A percentile compares a stretch with the other conserved stretches of the same genome.
Conservation (phyloP, 2,329 filamentous ascomycete genomes). For the Phialemonium atrogriseum region DNA sequence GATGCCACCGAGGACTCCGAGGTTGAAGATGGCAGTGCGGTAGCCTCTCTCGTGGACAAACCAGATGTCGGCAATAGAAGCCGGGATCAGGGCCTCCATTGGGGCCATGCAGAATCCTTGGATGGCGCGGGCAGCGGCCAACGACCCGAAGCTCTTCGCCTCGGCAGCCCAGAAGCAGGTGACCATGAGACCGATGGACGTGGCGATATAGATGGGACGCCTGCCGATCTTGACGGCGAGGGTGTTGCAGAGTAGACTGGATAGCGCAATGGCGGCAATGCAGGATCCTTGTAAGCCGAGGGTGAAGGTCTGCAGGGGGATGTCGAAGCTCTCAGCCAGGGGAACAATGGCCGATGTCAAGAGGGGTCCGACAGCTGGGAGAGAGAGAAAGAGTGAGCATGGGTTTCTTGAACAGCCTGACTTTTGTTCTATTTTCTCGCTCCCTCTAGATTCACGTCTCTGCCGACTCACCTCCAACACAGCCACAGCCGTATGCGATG, state of each 20-base stretch:
- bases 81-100: conserved; percentile 28
- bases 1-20: conserved; percentile 31
- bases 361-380: conserved; percentile 26
- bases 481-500: conserved; percentile 28
- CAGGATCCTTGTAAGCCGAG: conserved; percentile 25
- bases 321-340: conserved; percentile 21
- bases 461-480: conserved; percentile 27
- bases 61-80: conserved; percentile 31
- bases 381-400: conserved; percentile 2
- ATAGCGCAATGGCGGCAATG: conserved; percentile 25
- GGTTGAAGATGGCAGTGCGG: conserved; percentile 29
- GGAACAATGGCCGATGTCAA: conserved; percentile 26
- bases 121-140: conserved; percentile 22
- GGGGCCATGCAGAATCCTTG: conserved; percentile 28
- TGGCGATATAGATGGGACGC: conserved; percentile 24
- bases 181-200: conserved; percentile 23
- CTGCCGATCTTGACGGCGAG: conserved; percentile 29
- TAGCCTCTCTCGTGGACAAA: conserved; percentile 34
- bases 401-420: not conserved
- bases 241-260: conserved; percentile 24
- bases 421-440: too few species aligned
- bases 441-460: too few species aligned
- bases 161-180: conserved; percentile 25
- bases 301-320: conserved; percentile 21
- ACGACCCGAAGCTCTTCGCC: conserved; percentile 19